Evolutionary conservation across 345 rosid genomes (phyloP).

Genomic region (Turnera subulata): DNA sequence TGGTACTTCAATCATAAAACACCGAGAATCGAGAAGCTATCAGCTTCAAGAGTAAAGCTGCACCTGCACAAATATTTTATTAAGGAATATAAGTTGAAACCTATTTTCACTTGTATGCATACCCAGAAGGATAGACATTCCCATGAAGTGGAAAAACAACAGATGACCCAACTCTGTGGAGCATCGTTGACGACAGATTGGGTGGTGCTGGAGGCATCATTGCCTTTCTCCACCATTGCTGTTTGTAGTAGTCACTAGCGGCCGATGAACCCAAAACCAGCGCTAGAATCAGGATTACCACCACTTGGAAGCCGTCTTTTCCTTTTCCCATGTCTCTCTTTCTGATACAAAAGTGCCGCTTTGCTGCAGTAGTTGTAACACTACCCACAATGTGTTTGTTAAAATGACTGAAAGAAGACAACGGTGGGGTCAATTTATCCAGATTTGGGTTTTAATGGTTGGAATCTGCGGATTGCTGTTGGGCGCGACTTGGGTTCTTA

Average conservation of each 20-base stretch:
- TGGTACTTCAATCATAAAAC: no score
- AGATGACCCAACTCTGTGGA: constrained; percentile 51
- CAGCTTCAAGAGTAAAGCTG: no score
- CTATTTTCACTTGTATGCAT: background rate
- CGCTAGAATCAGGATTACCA: background rate
- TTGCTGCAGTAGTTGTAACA: no score
- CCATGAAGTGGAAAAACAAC: constrained; percentile 64
- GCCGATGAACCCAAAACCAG: constrained; percentile 14
- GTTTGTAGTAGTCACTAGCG: constrained; percentile 8
- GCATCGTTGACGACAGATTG: constrained; percentile 25
- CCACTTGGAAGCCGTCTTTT: constrained; percentile 12
- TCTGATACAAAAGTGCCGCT: background rate
- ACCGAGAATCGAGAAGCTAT: background rate
- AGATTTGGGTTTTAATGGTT: background rate
- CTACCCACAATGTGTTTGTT: background rate
- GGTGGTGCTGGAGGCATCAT: constrained; percentile 9
- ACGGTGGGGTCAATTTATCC: background rate
- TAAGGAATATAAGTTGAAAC: background rate
- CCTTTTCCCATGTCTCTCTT: constrained; percentile 27
- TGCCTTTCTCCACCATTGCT: constrained; percentile 27
- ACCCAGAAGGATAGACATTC: constrained; percentile 76
- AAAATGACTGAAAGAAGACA: background rate
- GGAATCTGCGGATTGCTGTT: background rate
- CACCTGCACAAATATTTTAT: no score
- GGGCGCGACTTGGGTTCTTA: background rate